These are phyloP conservation scores for Petasospora fabianii DNA, from an alignment of 1,139 yeast genomes.

Conservation along the genomic window DNA sequence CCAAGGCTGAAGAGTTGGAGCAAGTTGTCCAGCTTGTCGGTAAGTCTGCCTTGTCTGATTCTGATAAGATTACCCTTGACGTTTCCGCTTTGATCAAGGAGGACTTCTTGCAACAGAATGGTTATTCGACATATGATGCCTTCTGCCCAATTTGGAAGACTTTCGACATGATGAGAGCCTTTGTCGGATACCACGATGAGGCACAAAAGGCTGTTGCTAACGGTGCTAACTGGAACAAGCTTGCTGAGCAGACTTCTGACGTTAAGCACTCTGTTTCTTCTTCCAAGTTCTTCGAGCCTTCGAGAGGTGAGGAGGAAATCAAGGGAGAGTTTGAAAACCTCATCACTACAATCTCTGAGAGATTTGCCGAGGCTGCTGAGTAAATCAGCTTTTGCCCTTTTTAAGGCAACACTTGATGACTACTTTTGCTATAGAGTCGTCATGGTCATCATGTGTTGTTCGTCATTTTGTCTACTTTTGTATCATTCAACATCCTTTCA, in stretches of 20 bases:
- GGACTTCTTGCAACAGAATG: conserved; percentile 98
- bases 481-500: no score
- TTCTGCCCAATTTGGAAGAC: conserved; percentile 99
- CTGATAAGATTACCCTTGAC: conserved; percentile 94
- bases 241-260: conserved; percentile 82
- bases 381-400: conserved; percentile 32
- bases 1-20: conserved; percentile 96
- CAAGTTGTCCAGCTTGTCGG: conserved; percentile 99
- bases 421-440: background rate
- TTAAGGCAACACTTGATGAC: background rate
- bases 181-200: conserved; percentile 87
- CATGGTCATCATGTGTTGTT: no score
- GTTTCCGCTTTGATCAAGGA: conserved; percentile 90
- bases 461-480: no score
- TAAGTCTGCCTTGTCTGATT: conserved; percentile 93
- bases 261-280: conserved; percentile 92
- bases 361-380: conserved; percentile 94
- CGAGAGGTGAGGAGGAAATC: conserved; percentile 79
- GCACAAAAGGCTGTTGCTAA: conserved; percentile 95
- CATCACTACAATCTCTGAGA: conserved; percentile 72
- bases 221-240: conserved; percentile 93
- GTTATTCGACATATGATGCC: conserved; percentile 96
- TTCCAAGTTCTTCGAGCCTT: conserved; percentile 94
- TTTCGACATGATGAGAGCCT: conserved; percentile 94
- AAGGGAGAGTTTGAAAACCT: conserved; percentile 73